phyloP scores from a whole-genome alignment of 805 yeast genomes.

The Candida vaughaniae region DNA sequence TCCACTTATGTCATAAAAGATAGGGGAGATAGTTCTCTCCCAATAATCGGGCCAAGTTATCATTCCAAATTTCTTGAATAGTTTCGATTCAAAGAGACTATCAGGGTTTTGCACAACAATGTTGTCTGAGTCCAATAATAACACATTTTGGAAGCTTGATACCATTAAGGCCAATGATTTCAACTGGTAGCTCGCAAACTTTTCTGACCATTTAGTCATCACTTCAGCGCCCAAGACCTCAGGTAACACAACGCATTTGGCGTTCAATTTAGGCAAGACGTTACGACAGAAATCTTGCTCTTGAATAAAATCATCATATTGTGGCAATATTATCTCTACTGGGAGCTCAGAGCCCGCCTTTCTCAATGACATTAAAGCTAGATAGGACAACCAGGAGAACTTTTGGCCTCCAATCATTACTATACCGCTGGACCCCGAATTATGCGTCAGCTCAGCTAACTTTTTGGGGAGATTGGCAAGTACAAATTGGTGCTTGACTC shows the following conservation, averaged over 20 bases:
- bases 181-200: constrained; percentile 64
- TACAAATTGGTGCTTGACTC: constrained; percentile 20
- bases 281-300: constrained; percentile 50
- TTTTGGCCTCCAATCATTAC: constrained; percentile 36
- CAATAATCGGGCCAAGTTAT: constrained; percentile 46
- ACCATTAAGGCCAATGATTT: constrained; percentile 54
- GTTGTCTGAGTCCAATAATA: constrained; percentile 37
- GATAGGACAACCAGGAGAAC: constrained; percentile 36
- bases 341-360: constrained; percentile 39
- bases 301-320: constrained; percentile 28
- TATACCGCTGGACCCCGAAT: constrained; percentile 26
- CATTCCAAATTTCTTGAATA: constrained; percentile 32
- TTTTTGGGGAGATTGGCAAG: constrained; percentile 22
- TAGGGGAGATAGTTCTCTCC: constrained; percentile 37
- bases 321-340: constrained; percentile 38
- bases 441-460: constrained; percentile 19
- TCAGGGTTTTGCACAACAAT: constrained; percentile 30
- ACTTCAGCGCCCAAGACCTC: constrained; percentile 54
- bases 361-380: constrained; percentile 30
- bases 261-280: constrained; percentile 60
- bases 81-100: constrained; percentile 24
- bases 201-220: constrained; percentile 29
- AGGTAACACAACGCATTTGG: constrained; percentile 58
- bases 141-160: constrained; percentile 33
- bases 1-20: constrained; percentile 35